A percentile compares a stretch with the other conserved stretches of the same genome.
phyloP scores from a whole-genome alignment of 2,329 filamentous ascomycete species.

The Trichoderma hamatum region DNA sequence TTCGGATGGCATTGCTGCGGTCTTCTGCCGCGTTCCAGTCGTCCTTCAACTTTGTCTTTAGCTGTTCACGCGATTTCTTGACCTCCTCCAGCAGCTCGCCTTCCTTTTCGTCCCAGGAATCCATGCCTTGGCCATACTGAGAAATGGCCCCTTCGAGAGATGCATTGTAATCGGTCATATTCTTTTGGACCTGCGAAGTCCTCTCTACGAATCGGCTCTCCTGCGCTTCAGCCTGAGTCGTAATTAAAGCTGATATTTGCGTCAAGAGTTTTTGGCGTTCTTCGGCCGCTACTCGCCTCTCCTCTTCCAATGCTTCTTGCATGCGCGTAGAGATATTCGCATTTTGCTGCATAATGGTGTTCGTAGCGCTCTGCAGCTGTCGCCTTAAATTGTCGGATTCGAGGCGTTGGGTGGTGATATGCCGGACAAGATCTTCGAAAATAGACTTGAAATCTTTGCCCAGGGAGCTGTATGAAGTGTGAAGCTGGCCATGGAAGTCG shows the following conservation, averaged over 20 bases:
- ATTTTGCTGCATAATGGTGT: conserved; percentile 69
- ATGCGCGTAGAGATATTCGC: conserved; percentile 67
- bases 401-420: conserved; percentile 73
- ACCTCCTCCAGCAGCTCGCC: conserved; percentile 71
- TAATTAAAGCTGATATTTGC: conserved; percentile 79
- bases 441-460: conserved; percentile 84
- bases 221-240: conserved; percentile 72
- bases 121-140: conserved; percentile 71
- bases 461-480: conserved; percentile 79
- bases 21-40: conserved; percentile 83
- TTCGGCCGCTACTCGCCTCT: conserved; percentile 69
- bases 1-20: conserved; percentile 81
- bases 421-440: conserved; percentile 78
- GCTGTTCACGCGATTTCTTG: conserved; percentile 69
- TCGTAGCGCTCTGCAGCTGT: conserved; percentile 72
- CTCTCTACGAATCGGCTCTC: conserved; percentile 69
- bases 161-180: conserved; percentile 64
- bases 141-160: conserved; percentile 66
- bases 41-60: conserved; percentile 81
- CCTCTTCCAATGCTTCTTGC: conserved; percentile 71
- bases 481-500: conserved; percentile 82
- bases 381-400: conserved; percentile 74
- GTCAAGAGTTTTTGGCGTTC: conserved; percentile 75
- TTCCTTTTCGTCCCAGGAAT: conserved; percentile 72
- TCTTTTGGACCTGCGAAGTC: conserved; percentile 64